Percentiles rank a stretch among this genome's conserved stretches.
These are phyloP conservation scores for Xylaria cubensis DNA, from an alignment of 495 filamentous ascomycete species.

Conservation along the genomic window DNA sequence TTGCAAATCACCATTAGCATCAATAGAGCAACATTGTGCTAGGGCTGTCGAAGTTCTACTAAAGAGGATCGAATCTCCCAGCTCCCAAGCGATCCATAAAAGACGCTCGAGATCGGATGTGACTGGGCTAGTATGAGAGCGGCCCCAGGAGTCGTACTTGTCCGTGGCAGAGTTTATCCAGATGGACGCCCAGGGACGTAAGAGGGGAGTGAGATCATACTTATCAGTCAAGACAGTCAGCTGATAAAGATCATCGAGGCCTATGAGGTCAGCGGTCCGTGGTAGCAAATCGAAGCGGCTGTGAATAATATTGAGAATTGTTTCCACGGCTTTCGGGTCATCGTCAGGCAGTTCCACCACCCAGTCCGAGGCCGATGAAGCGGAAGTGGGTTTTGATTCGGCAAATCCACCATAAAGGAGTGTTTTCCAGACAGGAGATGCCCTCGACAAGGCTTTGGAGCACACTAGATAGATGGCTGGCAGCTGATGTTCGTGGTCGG, in stretches of 20 bases:
- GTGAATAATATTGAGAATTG: constrained; percentile 28
- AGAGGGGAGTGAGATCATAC: constrained; percentile 26
- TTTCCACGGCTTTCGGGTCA: constrained; percentile 18
- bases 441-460: constrained; percentile 28
- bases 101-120: background rate
- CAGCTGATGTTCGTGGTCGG: background rate
- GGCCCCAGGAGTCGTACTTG: background rate
- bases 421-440: constrained; percentile 28
- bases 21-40: background rate
- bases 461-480: constrained; percentile 27
- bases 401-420: constrained; percentile 29
- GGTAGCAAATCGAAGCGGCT: constrained; percentile 20
- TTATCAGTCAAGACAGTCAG: constrained; percentile 30
- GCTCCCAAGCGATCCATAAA: constrained; percentile 27
- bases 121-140: too few relatives aligned
- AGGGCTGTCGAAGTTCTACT: background rate
- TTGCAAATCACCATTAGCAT: constrained; percentile 4
- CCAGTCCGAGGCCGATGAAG: constrained; percentile 20
- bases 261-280: background rate
- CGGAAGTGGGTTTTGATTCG: constrained; percentile 18
- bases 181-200: constrained; percentile 22
- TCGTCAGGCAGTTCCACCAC: constrained; percentile 28
- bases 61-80: background rate
- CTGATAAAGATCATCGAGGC: constrained; percentile 16
- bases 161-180: constrained; percentile 11